Evolutionary conservation across 2,329 filamentous ascomycete genomes (phyloP).

Genomic region (Colletotrichum sp.): DNA sequence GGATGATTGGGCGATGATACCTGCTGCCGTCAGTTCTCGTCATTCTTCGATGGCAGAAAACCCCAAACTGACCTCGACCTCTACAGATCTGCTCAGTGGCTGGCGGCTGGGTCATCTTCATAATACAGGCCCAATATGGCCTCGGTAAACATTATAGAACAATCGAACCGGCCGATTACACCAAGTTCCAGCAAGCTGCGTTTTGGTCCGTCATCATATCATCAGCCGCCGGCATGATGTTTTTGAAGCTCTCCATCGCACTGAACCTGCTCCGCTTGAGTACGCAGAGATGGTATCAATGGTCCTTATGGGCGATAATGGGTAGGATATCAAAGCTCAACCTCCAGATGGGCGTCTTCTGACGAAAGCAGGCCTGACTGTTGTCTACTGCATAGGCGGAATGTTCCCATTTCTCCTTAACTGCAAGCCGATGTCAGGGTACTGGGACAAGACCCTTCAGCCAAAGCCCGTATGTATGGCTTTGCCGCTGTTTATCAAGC

Average conservation of each 20-base stretch:
- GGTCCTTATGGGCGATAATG: slow-evolving; percentile 25
- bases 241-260: slow-evolving; percentile 28
- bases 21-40: slow-evolving; percentile 19
- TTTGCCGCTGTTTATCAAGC: slow-evolving; percentile 29
- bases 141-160: slow-evolving; percentile 48
- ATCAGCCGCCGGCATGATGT: slow-evolving; percentile 33
- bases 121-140: slow-evolving; percentile 48
- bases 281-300: slow-evolving; percentile 28
- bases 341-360: not conserved
- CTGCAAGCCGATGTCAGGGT: slow-evolving; percentile 25
- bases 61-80: not conserved
- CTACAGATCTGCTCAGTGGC: slow-evolving; percentile 30
- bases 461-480: slow-evolving; percentile 16
- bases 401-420: slow-evolving; percentile 24
- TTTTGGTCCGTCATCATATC: slow-evolving; percentile 45
- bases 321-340: not conserved
- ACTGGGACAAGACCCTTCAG: slow-evolving; percentile 21
- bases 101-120: slow-evolving; percentile 39
- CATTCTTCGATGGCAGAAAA: too few relatives aligned
- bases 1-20: slow-evolving; percentile 25
- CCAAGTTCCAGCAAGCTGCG: slow-evolving; percentile 41
- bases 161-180: slow-evolving; percentile 35
- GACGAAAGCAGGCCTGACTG: slow-evolving; percentile 15
- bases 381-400: slow-evolving; percentile 23
- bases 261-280: slow-evolving; percentile 24